A percentile compares a stretch with the other conserved stretches of the same genome.
These are phyloP conservation scores for Ustilago hordei DNA, from an alignment of 1,284 basidiomycete genomes.

Conservation along the genomic window DNA sequence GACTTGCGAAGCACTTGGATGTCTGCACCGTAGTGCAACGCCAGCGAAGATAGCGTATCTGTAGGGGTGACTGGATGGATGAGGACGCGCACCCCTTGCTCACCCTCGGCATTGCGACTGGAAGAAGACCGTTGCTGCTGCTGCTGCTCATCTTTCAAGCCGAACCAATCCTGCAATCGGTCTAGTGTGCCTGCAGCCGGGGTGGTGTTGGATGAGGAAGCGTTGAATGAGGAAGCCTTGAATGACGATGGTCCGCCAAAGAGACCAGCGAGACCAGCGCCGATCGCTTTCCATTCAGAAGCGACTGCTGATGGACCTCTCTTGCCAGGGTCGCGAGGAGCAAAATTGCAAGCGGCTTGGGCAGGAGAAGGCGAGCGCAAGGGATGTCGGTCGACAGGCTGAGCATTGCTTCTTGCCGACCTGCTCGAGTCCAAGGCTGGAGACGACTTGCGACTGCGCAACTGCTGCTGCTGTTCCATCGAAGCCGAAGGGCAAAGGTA, in stretches of 20 bases:
- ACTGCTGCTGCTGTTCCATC: slow-evolving; percentile 18
- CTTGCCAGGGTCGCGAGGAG: slow-evolving; percentile 6
- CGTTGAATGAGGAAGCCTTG: slow-evolving; percentile 4
- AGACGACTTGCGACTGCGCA: slow-evolving; percentile 40
- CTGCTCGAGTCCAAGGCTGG: slow-evolving; percentile 6
- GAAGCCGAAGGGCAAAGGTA: slow-evolving; percentile 19
- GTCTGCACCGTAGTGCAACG: slow-evolving; percentile 66
- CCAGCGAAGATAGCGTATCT: slow-evolving; percentile 61
- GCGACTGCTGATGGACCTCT: slow-evolving; percentile 41
- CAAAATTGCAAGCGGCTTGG: slow-evolving; percentile 8
- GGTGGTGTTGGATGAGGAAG: slow-evolving; percentile 7
- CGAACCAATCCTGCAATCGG: slow-evolving; percentile 61
- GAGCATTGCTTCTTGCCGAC: slow-evolving; percentile 13
- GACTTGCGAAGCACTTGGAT: slow-evolving; percentile 58
- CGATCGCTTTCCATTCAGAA: slow-evolving; percentile 48
- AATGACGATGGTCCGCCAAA: slow-evolving; percentile 26
- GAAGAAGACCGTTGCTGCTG: slow-evolving; percentile 7
- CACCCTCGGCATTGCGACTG: not conserved
- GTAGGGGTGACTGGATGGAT: slow-evolving; percentile 60
- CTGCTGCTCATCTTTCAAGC: slow-evolving; percentile 37
- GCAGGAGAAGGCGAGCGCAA: slow-evolving; percentile 42
- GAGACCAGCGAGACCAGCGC: slow-evolving; percentile 42
- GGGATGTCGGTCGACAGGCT: slow-evolving; percentile 42
- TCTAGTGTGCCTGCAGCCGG: slow-evolving; percentile 55
- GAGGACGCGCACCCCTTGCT: slow-evolving; percentile 50